Conservation (phyloP, 169 alveolate species). For the Eimeria brunetti region DNA sequence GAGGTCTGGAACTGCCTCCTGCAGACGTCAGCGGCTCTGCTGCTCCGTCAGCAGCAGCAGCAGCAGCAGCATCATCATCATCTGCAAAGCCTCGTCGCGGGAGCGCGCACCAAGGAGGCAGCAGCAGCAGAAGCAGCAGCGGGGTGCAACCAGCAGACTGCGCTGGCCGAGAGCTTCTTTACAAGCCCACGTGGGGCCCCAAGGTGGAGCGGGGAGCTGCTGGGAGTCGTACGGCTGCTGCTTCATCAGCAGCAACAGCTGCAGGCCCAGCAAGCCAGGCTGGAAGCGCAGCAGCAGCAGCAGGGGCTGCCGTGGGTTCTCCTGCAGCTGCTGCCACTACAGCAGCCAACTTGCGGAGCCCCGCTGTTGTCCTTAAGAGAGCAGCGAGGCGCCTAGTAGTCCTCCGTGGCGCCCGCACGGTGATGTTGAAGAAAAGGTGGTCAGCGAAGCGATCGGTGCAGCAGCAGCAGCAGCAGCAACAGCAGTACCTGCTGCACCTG, state of each 20-base stretch:
- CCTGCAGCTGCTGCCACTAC: slow-evolving; percentile 20
- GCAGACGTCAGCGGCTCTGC: slow-evolving; percentile 17
- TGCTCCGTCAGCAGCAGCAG: not conserved
- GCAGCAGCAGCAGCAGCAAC: slow-evolving; percentile 39
- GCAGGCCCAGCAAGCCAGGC: not conserved
- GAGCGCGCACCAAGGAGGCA: slow-evolving; percentile 59
- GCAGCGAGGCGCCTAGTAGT: slow-evolving; percentile 17
- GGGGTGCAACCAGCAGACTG: slow-evolving; percentile 18
- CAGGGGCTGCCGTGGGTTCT: not conserved
- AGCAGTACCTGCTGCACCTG: slow-evolving; percentile 2
- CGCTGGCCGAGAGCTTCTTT: slow-evolving; percentile 57
- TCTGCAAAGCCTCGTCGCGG: slow-evolving; percentile 13
- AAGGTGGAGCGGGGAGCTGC: not conserved
- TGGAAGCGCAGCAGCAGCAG: not conserved
- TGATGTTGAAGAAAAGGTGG: slow-evolving; percentile 4
- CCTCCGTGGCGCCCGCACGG: slow-evolving; percentile 12
- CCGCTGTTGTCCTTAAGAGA: slow-evolving; percentile 9
- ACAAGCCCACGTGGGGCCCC: slow-evolving; percentile 45
- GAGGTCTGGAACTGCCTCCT: slow-evolving; percentile 7
- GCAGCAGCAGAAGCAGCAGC: slow-evolving; percentile 73
- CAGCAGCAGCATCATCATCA: slow-evolving; percentile 11
- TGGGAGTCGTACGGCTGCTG: not conserved
- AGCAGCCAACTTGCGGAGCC: not conserved
- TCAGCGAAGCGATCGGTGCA: not conserved
- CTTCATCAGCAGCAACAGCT: not conserved